Evolutionary conservation across 1,139 yeast genomes (phyloP), one percentile per base, ranked within the genome.

Genomic region (Debaryomyces sp.): DNA sequence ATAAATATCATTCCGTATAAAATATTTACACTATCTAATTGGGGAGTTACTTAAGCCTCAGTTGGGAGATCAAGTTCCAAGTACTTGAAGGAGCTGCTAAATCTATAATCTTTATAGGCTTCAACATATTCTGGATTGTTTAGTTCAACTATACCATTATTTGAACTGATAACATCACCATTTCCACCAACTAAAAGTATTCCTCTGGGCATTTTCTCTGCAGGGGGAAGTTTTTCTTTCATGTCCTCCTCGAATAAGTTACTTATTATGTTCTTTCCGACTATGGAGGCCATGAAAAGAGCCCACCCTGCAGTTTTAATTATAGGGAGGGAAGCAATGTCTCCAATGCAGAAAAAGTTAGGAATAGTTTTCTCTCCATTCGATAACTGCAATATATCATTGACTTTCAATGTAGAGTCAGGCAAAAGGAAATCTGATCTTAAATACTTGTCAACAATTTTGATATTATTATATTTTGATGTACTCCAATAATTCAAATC

Each of bases 241-340:
- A 73, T 54, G 41, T 58, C 52, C 12, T 58, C 58, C 17, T 70
- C 70, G 45, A 68, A 59, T 13, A 42, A 35, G 7, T 13, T 13
- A 10, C 17, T 8, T n/a, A 21, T 60, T 35, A 74, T 57, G 48
- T 75, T 75, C 51, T 71, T 69, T n/a, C 78, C 78, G 1, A 63
- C 70, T 49, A 65, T 71, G 41, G 77, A 56, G 2, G 79, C 80
- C 70, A 71, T 73, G 53, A 70, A 74, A 60, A 73, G 64, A 5
- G 79, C 80, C 80, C 80, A 75, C 0, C 80, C 80, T 1, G 80
- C 80, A 38, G 75, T 70, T 56, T 75, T 75, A 47, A 75, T 71
- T 45, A 74, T 70, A 23, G 75, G 71, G 23, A 69, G 54, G 36
- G 72, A 76, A 4, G 71, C 75, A 54, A 75, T 61, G 54, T 75